These are phyloP conservation scores for Blastocystis sp. DNA, from an alignment of 352 stramenopile species.

Conservation along the genomic window DNA sequence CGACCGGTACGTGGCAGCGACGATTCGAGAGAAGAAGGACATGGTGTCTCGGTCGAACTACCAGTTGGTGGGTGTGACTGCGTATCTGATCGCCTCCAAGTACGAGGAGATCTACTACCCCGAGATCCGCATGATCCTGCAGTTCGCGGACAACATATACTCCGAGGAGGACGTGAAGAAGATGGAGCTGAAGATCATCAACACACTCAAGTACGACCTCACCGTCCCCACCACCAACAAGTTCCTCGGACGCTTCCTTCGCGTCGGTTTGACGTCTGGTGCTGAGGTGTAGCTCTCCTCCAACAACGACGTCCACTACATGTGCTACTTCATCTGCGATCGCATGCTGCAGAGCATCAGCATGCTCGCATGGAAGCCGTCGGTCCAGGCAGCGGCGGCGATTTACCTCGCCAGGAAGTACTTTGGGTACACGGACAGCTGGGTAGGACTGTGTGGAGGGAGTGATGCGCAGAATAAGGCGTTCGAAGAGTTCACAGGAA, in stretches of 20 bases:
- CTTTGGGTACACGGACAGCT: constrained; percentile 54
- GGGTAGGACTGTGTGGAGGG: background rate
- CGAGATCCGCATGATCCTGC: constrained; percentile 89
- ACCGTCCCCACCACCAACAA: constrained; percentile 85
- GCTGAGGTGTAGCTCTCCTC: constrained; percentile 43
- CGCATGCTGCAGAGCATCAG: constrained; percentile 95
- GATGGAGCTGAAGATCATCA: constrained; percentile 92
- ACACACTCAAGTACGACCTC: constrained; percentile 87
- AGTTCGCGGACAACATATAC: constrained; percentile 94
- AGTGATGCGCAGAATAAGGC: constrained; percentile 3
- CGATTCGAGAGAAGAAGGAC: constrained; percentile 66
- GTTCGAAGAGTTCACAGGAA: constrained; percentile 30
- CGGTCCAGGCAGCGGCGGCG: constrained; percentile 86
- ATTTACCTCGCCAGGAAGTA: constrained; percentile 86
- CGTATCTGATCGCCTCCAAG: constrained; percentile 92
- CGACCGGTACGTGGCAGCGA: constrained; percentile 82
- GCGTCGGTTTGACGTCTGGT: constrained; percentile 68
- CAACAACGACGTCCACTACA: constrained; percentile 74
- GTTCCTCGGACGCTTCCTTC: constrained; percentile 89
- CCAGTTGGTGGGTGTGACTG: constrained; percentile 90
- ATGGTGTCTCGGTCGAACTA: constrained; percentile 83
- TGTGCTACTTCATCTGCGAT: constrained; percentile 90
- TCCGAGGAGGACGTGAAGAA: constrained; percentile 75
- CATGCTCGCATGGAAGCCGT: constrained; percentile 92
- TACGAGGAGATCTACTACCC: constrained; percentile 98